phyloP scores from a whole-genome alignment of 768 basidiomycete species.

The Lactarius tabidus region DNA sequence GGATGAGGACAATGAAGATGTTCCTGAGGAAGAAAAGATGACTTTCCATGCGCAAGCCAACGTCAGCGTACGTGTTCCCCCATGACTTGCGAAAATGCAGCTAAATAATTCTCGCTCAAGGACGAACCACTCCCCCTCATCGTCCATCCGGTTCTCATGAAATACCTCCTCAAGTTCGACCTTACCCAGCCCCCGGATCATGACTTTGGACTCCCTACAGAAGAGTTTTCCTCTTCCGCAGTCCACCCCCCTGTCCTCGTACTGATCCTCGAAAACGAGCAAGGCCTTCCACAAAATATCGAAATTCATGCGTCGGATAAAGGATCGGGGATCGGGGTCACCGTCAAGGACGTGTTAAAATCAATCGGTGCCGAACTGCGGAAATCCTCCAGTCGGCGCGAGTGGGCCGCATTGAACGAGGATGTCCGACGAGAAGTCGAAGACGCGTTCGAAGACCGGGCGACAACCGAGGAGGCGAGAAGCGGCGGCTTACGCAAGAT shows the following conservation, averaged over 20 bases:
- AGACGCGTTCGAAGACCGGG: neutral
- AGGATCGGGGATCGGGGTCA: neutral
- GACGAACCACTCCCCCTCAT: conserved; percentile 4
- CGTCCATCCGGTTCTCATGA: conserved; percentile 3
- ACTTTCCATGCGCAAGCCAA: conserved; percentile 5
- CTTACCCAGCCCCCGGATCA: neutral
- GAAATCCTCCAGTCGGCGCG: neutral
- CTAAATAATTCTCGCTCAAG: neutral
- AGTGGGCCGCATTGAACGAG: neutral
- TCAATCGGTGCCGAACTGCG: conserved; percentile 5
- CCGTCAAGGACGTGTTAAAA: conserved; percentile 8
- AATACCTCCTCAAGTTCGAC: conserved; percentile 15
- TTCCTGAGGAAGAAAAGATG: neutral
- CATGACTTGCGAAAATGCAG: too few species aligned
- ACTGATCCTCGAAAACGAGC: conserved; percentile 8
- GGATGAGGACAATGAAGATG: neutral
- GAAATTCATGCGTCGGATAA: neutral
- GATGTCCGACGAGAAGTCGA: neutral
- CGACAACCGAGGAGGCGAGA: neutral
- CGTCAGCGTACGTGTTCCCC: neutral
- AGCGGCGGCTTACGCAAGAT: neutral
- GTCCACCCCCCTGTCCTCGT: neutral
- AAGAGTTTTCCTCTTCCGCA: conserved; percentile 8
- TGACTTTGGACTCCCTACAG: conserved; percentile 7
- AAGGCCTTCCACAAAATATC: conserved; percentile 10